Base-by-base conservation (phyloP, 345 rosid genomes). In the Populus pruinosa region DNA sequence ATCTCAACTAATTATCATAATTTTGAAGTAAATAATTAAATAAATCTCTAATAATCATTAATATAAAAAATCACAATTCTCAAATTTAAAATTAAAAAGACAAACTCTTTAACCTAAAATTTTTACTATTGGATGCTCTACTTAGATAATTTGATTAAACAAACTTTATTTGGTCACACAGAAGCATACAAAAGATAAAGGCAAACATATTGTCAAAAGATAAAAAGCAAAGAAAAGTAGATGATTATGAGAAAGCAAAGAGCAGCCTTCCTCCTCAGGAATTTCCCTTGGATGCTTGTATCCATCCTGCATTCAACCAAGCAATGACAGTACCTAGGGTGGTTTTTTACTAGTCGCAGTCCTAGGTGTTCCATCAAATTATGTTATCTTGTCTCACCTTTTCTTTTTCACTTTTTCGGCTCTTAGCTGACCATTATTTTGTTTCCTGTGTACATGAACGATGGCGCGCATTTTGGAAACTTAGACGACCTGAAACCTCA, bases 341-440 rank as follows among this genome's bases (percentile, higher is more conserved):
- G 35, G 35, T 39, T 25, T 27, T 5, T 17, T 25, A 14, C 23
- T 6, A 31, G 63, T 66, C 67, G 50, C 31, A 6, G 49, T 73
- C 71, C 13, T 25, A 16, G 36, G 25, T 78, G 76, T 62, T 82
- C 79, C 75, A 78, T 78, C 65, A 16, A 16, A 41, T 44, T 53
- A 68, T 72, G 71, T 81, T 81, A 70, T 75, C 39, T 64, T 76
- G 78, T 38, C 43, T 64, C 47, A 12, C 68, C 43, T 75, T 55
- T 68, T 43, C n/a, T 67, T 39, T 29, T 39, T 21, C 33, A 10
- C 9, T 21, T 31, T 35, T 36, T 25, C 33, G 68, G 75, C 41
- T 49, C 44, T 67, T 72, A 9, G 82, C 63, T 55, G 84, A 78
- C 82, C 63, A 41, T 72, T 72, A 65, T 81, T 63, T 81, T 81